A percentile compares a stretch with the other conserved stretches of the same genome.
Conservation (phyloP, 495 filamentous ascomycete species). For the Neurospora sp. region DNA sequence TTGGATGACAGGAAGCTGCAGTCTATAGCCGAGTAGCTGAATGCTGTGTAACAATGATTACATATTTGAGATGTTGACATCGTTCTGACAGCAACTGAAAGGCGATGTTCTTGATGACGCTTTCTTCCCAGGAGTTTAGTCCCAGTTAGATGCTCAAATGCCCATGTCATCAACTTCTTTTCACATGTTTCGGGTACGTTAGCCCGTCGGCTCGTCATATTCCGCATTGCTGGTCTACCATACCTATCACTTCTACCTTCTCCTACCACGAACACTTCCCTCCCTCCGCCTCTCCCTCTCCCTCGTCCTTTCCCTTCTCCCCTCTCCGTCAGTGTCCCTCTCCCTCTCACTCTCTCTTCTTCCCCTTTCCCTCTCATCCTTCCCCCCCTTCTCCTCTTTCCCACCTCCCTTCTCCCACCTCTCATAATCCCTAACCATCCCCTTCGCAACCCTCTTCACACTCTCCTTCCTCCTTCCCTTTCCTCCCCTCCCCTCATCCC, state of each 20-base stretch:
- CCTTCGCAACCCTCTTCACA: constrained; percentile 3
- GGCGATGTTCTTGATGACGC: neutral
- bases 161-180: neutral
- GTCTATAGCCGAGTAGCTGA: neutral
- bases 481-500: neutral
- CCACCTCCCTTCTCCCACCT: neutral
- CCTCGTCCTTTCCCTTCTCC: neutral
- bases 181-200: neutral
- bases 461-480: neutral
- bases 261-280: neutral
- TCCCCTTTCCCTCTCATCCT: neutral
- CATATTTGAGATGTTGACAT: neutral
- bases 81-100: neutral
- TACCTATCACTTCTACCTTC: neutral
- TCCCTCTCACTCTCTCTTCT: neutral
- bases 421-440: neutral
- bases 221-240: too few species aligned
- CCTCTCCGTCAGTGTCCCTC: neutral
- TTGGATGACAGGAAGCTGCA: neutral
- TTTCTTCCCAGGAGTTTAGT: neutral
- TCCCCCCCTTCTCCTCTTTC: neutral
- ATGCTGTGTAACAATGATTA: neutral
- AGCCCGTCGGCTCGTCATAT: neutral
- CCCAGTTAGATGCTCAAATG: neutral
- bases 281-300: neutral